These are phyloP conservation scores for Volvox carteri DNA, from an alignment of 163 green algal genomes.

Conservation along the genomic window DNA sequence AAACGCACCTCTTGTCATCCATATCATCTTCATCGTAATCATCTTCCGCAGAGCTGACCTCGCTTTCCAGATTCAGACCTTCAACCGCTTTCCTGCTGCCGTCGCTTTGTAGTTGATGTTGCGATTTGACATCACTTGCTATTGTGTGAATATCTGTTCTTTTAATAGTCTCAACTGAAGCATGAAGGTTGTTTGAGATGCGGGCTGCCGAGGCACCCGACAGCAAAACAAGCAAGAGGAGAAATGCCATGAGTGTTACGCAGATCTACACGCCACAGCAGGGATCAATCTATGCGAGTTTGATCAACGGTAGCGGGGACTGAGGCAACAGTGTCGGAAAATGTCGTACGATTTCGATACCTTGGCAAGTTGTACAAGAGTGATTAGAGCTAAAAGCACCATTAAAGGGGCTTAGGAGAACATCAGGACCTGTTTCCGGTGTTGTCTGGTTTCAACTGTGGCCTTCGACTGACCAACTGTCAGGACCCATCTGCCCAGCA, in stretches of 20 bases:
- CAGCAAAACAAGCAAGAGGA: neutral
- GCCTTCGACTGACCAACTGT: too few relatives aligned
- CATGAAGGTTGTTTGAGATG: neutral
- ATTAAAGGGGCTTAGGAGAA: too few relatives aligned
- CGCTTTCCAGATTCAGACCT: neutral
- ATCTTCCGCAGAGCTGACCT: neutral
- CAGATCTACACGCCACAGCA: too few relatives aligned
- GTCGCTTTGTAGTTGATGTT: neutral
- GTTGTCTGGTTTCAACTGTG: too few relatives aligned
- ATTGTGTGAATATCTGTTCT: neutral
- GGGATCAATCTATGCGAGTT: neutral
- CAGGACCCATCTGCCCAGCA: too few relatives aligned
- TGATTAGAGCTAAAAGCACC: neutral
- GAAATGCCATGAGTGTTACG: neutral
- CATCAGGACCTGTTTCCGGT: too few relatives aligned
- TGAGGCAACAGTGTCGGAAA: neutral
- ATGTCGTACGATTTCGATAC: neutral
- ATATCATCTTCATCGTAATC: neutral
- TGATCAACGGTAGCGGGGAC: neutral
- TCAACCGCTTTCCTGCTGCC: neutral
- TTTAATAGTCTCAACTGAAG: neutral
- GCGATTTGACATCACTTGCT: neutral
- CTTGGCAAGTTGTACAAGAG: neutral
- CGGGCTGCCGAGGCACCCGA: neutral
- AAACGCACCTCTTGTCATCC: conserved; percentile 21